Percentiles rank a stretch among this genome's conserved stretches.
Conservation (phyloP, 805 yeast species). For the Candida andamanensis region DNA sequence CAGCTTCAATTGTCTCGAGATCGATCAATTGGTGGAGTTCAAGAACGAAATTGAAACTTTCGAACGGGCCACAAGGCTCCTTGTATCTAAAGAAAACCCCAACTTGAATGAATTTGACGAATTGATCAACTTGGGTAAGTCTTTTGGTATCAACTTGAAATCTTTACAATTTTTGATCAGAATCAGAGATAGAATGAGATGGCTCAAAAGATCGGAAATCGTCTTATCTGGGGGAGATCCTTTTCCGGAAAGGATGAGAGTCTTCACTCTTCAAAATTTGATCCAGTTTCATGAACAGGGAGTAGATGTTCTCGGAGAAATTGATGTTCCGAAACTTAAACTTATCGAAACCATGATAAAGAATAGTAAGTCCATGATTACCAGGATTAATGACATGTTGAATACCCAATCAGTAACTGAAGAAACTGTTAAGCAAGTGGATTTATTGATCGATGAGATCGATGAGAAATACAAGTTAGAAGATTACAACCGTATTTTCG, state of each 20-base stretch:
- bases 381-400: slow-evolving; percentile 3
- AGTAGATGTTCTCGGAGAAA: slow-evolving; percentile 18
- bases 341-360: slow-evolving; percentile 19
- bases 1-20: slow-evolving; percentile 52
- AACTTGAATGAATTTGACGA: slow-evolving; percentile 44
- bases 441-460: slow-evolving; percentile 18
- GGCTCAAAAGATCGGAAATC: slow-evolving; percentile 28
- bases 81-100: slow-evolving; percentile 29
- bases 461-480: slow-evolving; percentile 20
- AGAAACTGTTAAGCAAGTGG: slow-evolving; percentile 20
- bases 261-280: slow-evolving; percentile 28
- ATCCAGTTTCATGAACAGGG: slow-evolving; percentile 25
- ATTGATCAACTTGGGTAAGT: slow-evolving; percentile 52
- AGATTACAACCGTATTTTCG: slow-evolving; percentile 22
- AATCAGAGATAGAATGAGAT: slow-evolving; percentile 28
- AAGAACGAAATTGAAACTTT: slow-evolving; percentile 48
- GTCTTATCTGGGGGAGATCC: slow-evolving; percentile 40
- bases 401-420: slow-evolving; percentile 9
- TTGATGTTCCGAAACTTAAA: slow-evolving; percentile 31
- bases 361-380: slow-evolving; percentile 20
- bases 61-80: slow-evolving; percentile 40
- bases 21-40: slow-evolving; percentile 53
- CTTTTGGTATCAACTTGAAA: slow-evolving; percentile 54
- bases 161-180: slow-evolving; percentile 36
- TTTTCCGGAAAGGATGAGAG: slow-evolving; percentile 28